phyloP scores from a whole-genome alignment of 345 rosid species.

The Eutrema japonicum region DNA sequence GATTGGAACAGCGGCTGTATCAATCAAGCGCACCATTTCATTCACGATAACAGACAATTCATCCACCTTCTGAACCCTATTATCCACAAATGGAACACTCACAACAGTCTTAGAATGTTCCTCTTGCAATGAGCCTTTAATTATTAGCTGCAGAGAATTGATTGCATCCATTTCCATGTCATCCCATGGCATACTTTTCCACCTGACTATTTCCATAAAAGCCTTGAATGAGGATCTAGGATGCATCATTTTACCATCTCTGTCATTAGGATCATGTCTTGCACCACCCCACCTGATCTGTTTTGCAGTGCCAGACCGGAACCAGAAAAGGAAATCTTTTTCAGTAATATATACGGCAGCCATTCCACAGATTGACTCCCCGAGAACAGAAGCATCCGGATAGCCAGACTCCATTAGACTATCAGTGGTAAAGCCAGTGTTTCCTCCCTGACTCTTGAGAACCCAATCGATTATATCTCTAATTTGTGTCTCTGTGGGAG shows the following conservation, averaged over 20 bases:
- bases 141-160: conserved; percentile 84
- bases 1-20: conserved; percentile 88
- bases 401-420: conserved; percentile 90
- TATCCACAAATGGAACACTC: conserved; percentile 53
- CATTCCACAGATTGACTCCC: conserved; percentile 76
- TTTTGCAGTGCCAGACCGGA: conserved; percentile 76
- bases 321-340: conserved; percentile 84
- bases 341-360: conserved; percentile 63
- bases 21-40: conserved; percentile 88
- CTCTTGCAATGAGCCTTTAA: conserved; percentile 68
- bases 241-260: conserved; percentile 78
- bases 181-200: conserved; percentile 74
- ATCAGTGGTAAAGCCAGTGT: conserved; percentile 75
- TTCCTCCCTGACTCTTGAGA: conserved; percentile 59
- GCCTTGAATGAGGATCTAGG: conserved; percentile 92
- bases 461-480: conserved; percentile 73
- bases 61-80: conserved; percentile 61
- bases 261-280: conserved; percentile 68
- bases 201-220: conserved; percentile 76
- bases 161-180: conserved; percentile 90
- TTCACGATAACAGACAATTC: conserved; percentile 59
- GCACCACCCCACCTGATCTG: conserved; percentile 95
- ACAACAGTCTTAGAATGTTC: conserved; percentile 57
- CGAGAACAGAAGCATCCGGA: conserved; percentile 67
- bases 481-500: conserved; percentile 74